Evolutionary conservation across 1,284 basidiomycete genomes (phyloP).

Genomic region (Trichosporon sp.): DNA sequence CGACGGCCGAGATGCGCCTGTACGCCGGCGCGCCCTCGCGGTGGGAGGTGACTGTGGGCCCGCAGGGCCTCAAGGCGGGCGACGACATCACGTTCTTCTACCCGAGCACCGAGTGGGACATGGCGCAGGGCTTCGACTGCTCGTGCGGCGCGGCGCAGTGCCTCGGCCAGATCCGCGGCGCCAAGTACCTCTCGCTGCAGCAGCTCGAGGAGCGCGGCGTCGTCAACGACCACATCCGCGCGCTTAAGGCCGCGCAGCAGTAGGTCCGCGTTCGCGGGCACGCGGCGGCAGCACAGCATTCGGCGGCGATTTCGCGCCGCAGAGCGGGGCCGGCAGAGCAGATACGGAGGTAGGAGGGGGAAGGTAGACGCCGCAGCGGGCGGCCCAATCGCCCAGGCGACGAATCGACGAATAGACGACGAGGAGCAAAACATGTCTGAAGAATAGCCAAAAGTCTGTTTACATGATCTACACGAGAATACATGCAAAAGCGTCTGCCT

Average conservation of each 20-base stretch:
- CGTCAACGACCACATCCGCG: slow-evolving; percentile 47
- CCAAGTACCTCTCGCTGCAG: slow-evolving; percentile 43
- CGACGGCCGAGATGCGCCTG: slow-evolving; percentile 59
- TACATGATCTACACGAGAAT: neutral
- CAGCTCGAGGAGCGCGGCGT: slow-evolving; percentile 42
- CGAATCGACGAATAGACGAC: no score
- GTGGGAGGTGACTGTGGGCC: slow-evolving; percentile 52
- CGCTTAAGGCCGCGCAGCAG: slow-evolving; percentile 37
- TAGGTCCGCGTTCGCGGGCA: neutral
- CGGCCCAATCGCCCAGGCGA: neutral
- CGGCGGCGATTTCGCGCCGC: neutral
- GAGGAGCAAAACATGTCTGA: neutral
- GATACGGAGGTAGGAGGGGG: no score
- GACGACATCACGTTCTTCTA: slow-evolving; percentile 59
- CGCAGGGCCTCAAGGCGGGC: slow-evolving; percentile 48
- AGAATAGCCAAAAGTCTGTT: neutral
- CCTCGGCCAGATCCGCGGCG: slow-evolving; percentile 50
- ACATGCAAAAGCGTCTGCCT: neutral
- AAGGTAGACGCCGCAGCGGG: neutral
- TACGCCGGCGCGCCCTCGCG: slow-evolving; percentile 50
- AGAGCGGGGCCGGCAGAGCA: no score
- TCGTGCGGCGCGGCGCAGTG: slow-evolving; percentile 54
- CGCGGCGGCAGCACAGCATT: neutral
- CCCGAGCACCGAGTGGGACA: slow-evolving; percentile 66
- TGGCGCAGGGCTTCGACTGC: slow-evolving; percentile 64